Evolutionary conservation across 2,329 filamentous ascomycete species (phyloP).

Genomic region (Fusarium humuli): DNA sequence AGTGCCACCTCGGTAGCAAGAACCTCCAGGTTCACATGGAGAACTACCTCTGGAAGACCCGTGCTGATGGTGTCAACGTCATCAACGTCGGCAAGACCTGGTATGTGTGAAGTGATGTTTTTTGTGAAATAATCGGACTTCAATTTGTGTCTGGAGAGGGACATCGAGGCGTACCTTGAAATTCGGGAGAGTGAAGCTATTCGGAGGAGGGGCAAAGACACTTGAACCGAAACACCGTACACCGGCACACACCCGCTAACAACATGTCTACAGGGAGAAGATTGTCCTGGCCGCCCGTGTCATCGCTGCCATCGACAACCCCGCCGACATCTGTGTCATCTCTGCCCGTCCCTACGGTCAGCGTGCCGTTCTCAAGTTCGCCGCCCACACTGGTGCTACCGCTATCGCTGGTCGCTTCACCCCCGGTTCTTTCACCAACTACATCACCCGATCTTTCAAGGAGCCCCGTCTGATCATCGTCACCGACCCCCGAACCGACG

Average conservation of each 20-base stretch:
- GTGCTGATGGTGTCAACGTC: slow-evolving; percentile 97
- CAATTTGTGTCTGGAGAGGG: neutral
- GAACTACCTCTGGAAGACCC: slow-evolving; percentile 99
- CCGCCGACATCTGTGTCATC: slow-evolving; percentile 98
- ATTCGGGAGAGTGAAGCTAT: slow-evolving; percentile 23
- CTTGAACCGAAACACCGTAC: slow-evolving; percentile 36
- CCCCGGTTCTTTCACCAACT: slow-evolving; percentile 99
- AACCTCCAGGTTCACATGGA: slow-evolving; percentile 99
- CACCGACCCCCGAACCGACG: slow-evolving; percentile 99
- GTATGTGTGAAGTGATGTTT: slow-evolving; percentile 63
- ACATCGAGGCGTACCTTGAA: neutral
- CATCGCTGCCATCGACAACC: slow-evolving; percentile 99
- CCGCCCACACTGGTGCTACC: slow-evolving; percentile 95
- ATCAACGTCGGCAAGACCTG: slow-evolving; percentile 99
- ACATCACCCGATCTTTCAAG: slow-evolving; percentile 99
- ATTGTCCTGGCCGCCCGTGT: slow-evolving; percentile 98
- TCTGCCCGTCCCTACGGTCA: slow-evolving; percentile 99
- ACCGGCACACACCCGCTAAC: slow-evolving; percentile 34
- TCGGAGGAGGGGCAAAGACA: slow-evolving; percentile 34
- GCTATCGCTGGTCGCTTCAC: slow-evolving; percentile 99
- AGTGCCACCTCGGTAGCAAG: slow-evolving; percentile 97
- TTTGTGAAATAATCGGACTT: slow-evolving; percentile 1
- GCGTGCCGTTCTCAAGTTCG: slow-evolving; percentile 99
- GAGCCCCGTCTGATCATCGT: slow-evolving; percentile 99
- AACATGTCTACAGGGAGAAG: slow-evolving; percentile 81